These are phyloP conservation scores for Saccharomyces jurei DNA, from an alignment of 805 yeast genomes.

Conservation along the genomic window DNA sequence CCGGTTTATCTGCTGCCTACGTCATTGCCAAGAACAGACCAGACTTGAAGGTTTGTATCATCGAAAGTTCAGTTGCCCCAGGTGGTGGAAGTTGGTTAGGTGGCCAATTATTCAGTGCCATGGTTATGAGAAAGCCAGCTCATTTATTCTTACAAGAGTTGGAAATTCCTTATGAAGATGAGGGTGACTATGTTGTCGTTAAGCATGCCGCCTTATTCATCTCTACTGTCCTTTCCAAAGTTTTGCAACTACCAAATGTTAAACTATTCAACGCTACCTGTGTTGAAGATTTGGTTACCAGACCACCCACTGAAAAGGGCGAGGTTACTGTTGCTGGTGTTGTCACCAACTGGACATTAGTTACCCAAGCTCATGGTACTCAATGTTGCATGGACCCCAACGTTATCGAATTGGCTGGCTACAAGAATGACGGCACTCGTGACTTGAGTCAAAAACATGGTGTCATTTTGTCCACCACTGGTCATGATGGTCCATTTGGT, in stretches of 20 bases:
- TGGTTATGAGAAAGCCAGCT: slow-evolving; percentile 78
- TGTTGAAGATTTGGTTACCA: slow-evolving; percentile 71
- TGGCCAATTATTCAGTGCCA: slow-evolving; percentile 69
- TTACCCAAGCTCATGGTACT: slow-evolving; percentile 63
- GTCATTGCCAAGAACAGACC: slow-evolving; percentile 66
- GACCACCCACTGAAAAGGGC: slow-evolving; percentile 49
- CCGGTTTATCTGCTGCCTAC: slow-evolving; percentile 72
- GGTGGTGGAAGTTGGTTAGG: slow-evolving; percentile 80
- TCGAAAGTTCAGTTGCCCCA: slow-evolving; percentile 67
- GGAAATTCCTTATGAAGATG: slow-evolving; percentile 63
- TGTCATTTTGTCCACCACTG: slow-evolving; percentile 64
- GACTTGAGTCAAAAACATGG: slow-evolving; percentile 32
- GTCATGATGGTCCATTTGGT: slow-evolving; percentile 80
- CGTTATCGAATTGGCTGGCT: slow-evolving; percentile 51
- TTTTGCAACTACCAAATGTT: slow-evolving; percentile 62
- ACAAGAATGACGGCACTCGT: slow-evolving; percentile 26
- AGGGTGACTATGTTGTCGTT: slow-evolving; percentile 72
- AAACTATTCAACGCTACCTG: slow-evolving; percentile 75
- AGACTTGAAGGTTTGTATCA: slow-evolving; percentile 62
- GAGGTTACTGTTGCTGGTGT: slow-evolving; percentile 67
- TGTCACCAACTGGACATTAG: slow-evolving; percentile 78
- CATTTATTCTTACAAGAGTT: slow-evolving; percentile 56
- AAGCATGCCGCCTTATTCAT: slow-evolving; percentile 75
- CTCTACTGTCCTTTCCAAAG: slow-evolving; percentile 62
- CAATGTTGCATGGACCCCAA: slow-evolving; percentile 81